Evolutionary conservation across 139 green algal species (phyloP).

Genomic region (Picochlorum sp.): DNA sequence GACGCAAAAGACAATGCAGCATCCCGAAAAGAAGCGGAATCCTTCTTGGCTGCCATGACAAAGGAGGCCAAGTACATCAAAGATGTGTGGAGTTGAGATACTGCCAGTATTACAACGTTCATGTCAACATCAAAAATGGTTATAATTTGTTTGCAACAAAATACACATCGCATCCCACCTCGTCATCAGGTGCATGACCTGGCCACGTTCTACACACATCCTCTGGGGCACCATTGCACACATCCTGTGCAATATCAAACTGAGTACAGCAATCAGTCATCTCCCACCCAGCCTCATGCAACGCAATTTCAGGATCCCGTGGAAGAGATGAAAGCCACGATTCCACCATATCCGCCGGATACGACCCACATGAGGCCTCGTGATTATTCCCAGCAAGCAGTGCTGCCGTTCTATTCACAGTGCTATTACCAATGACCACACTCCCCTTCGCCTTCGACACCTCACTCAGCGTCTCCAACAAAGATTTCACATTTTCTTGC

Average conservation of each 20-base stretch:
- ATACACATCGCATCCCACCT: slow-evolving; percentile 10
- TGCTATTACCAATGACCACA: background rate
- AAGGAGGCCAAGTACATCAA: slow-evolving; percentile 65
- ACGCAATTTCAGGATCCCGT: background rate
- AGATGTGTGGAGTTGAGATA: slow-evolving; percentile 75
- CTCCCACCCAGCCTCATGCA: slow-evolving; percentile 5
- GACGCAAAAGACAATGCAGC: slow-evolving; percentile 18
- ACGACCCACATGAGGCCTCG: slow-evolving; percentile 1
- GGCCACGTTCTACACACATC: slow-evolving; percentile 6
- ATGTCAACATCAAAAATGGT: background rate
- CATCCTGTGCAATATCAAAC: slow-evolving; percentile 4
- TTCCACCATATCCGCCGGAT: slow-evolving; percentile 1
- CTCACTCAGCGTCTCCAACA: background rate
- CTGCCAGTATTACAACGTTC: too few relatives aligned
- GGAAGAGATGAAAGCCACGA: background rate
- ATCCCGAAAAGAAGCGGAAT: slow-evolving; percentile 25
- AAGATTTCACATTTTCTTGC: slow-evolving; percentile 15
- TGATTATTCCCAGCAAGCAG: slow-evolving; percentile 6
- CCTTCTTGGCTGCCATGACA: slow-evolving; percentile 50
- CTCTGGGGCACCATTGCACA: slow-evolving; percentile 4
- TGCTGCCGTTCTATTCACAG: background rate
- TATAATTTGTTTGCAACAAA: slow-evolving; percentile 12
- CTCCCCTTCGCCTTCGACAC: slow-evolving; percentile 6
- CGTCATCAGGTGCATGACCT: background rate
- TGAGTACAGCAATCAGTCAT: background rate